Base-by-base conservation (phyloP, 2,329 filamentous ascomycete species). In the Chaetothyriales sp. region DNA sequence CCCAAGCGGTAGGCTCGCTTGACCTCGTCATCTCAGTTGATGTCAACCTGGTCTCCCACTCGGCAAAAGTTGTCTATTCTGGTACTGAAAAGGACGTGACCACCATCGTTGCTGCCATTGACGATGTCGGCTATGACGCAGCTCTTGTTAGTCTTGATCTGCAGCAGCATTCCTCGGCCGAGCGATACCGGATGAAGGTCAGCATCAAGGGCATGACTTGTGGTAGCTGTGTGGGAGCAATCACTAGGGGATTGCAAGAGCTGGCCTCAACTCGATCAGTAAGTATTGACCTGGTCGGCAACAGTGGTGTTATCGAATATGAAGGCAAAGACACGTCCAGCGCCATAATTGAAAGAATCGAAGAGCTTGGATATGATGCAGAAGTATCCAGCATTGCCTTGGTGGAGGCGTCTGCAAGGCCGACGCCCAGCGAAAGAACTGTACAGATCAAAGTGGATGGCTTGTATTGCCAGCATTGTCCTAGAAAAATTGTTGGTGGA, bases 401-500 rank as follows among this genome's bases (percentile, higher is more conserved):
- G 12, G 75, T 79, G 57, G 71, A 71, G 26, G 66, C 77, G 9
- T 39, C 32, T 39, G 32, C 32, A 39, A 52, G 47, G 58, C 73
- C 15, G 53, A 63, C 1, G n/a, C n/a, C n/a, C 57, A 65, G 15
- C 58, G 52, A 59, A 42, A 55, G 84, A 46, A 79, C 77, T 1
- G 73, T 86, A 2, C 76, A 81, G 50, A 78, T 89, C 51, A 67
- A 66, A 42, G 70, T 90, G 47, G 75, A 83, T 47, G 85, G 85
- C 47, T 81, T 89, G 68, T 86, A 84, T 65, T 89, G 85, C 65
- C 72, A 76, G 12, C 79, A 84, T 60, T 89, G 84, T 58, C 81
- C 83, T 0, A 69, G 72, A 28, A 70, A 65, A 44, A 60, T 72
- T 10, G 48, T 66, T 9, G 49, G 57, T 6, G 62, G 65, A 4